Percentiles rank a stretch among this genome's conserved stretches.
phyloP scores from a whole-genome alignment of 345 rosid genomes.

The Gossypium stocksii region DNA sequence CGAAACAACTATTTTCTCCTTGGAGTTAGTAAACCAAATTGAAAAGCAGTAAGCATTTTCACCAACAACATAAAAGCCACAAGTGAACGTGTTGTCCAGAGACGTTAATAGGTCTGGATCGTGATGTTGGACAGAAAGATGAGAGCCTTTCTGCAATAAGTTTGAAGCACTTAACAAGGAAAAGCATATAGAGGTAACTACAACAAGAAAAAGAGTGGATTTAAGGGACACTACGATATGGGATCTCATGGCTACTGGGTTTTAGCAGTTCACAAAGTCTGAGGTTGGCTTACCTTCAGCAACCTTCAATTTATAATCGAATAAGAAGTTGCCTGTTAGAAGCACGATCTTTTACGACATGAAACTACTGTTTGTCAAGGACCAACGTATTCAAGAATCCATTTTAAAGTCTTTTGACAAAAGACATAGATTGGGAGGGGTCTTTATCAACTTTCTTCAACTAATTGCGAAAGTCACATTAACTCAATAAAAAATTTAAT shows the following conservation, averaged over 20 bases:
- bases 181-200: slow-evolving; percentile 14
- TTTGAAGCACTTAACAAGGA: background rate
- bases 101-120: slow-evolving; percentile 22
- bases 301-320: background rate
- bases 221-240: background rate
- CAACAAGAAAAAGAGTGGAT: slow-evolving; percentile 6
- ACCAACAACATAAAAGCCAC: slow-evolving; percentile 35
- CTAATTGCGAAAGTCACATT: too few species aligned
- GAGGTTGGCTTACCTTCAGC: background rate
- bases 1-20: slow-evolving; percentile 35
- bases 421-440: too few species aligned
- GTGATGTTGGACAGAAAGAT: slow-evolving; percentile 26
- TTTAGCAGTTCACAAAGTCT: background rate
- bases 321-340: too few species aligned
- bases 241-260: background rate
- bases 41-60: slow-evolving; percentile 43
- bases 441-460: too few species aligned
- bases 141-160: slow-evolving; percentile 18
- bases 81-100: slow-evolving; percentile 29
- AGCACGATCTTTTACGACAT: too few species aligned
- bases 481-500: too few species aligned
- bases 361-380: too few species aligned
- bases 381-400: too few species aligned
- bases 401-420: too few species aligned
- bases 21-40: slow-evolving; percentile 33